Evolutionary conservation across 345 rosid species (phyloP).

Genomic region (Pistacia vera): DNA sequence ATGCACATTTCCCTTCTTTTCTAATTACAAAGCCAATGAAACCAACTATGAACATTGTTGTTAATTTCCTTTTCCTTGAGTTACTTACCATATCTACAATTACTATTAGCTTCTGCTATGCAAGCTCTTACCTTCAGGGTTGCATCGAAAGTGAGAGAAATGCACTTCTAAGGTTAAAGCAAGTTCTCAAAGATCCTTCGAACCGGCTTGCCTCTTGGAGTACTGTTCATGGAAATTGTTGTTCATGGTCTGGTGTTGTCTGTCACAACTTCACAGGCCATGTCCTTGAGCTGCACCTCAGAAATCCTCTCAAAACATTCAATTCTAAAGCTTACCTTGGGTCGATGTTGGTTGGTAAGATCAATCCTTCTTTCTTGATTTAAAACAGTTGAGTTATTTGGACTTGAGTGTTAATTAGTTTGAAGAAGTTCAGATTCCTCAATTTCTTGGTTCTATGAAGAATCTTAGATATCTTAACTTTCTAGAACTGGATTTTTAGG

Average conservation of each 20-base stretch:
- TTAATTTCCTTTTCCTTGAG: not conserved
- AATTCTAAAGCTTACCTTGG: too few species aligned
- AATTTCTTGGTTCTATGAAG: not conserved
- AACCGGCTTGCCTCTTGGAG: not conserved
- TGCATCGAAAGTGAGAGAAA: not conserved
- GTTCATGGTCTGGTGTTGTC: not conserved
- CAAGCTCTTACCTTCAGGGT: not conserved
- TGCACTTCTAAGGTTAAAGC: not conserved
- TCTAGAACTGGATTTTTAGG: not conserved
- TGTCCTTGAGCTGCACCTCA: not conserved
- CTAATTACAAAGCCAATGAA: not conserved
- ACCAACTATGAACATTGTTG: not conserved
- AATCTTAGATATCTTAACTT: not conserved
- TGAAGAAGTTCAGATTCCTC: not conserved
- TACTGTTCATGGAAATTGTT: not conserved
- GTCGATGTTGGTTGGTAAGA: not conserved
- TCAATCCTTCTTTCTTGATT: not conserved
- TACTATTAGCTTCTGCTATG: not conserved
- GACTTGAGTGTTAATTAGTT: not conserved
- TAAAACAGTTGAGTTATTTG: not conserved
- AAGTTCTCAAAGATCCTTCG: not conserved
- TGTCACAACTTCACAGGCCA: not conserved
- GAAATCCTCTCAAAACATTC: not conserved
- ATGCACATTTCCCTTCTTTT: too few species aligned
- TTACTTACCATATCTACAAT: not conserved